These are phyloP conservation scores for Fraxinus ornus DNA, from an alignment of 305 asterid genomes.

Conservation along the genomic window DNA sequence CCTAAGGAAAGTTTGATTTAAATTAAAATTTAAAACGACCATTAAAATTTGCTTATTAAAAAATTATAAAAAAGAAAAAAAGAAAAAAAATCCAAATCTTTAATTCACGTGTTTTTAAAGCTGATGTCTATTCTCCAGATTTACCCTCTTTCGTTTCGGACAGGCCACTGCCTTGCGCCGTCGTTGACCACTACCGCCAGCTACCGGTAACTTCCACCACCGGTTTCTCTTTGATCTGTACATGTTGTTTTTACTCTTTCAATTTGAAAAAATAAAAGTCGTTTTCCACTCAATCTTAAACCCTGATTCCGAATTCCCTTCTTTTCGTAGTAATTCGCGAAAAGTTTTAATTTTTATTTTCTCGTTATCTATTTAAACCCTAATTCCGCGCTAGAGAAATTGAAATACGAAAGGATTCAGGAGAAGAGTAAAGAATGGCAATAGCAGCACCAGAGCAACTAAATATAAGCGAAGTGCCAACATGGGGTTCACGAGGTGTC, in stretches of 20 bases:
- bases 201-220: neutral
- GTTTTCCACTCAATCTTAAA: neutral
- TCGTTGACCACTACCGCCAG: constrained; percentile 19
- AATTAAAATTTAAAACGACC: no score
- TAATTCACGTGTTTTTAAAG: neutral
- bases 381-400: neutral
- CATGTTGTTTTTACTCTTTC: neutral
- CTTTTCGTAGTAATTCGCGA: neutral
- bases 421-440: constrained; percentile 42
- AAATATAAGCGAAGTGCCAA: constrained; percentile 61
- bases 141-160: neutral
- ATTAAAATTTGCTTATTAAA: neutral
- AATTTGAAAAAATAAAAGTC: neutral
- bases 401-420: neutral
- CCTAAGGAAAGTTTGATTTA: no score
- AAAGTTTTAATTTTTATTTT: neutral
- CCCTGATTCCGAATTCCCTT: neutral
- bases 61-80: no score
- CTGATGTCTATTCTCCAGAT: neutral
- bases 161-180: constrained; percentile 12
- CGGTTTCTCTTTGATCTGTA: neutral
- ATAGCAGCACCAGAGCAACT: constrained; percentile 77
- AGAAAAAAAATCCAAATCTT: neutral
- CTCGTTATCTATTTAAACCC: neutral
- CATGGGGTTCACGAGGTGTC: constrained; percentile 86